Evolutionary conservation across 1,284 basidiomycete genomes (phyloP).

Genomic region (Moesziomyces globuligerus): DNA sequence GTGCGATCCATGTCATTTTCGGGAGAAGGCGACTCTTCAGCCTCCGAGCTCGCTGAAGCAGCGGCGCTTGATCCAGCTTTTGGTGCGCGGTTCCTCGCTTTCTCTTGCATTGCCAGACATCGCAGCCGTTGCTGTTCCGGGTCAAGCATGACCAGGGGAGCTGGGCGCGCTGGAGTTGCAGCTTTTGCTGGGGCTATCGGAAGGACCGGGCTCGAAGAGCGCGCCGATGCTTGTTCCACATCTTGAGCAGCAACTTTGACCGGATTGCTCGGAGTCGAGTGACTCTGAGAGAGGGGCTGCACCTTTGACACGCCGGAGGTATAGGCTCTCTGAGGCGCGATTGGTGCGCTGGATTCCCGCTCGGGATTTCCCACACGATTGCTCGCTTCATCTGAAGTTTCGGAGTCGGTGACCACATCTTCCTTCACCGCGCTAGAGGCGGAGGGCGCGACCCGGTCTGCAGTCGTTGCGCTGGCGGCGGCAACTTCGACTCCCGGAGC

Average conservation of each 20-base stretch:
- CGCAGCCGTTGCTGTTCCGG: constrained; percentile 40
- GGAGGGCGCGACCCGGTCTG: too few relatives aligned
- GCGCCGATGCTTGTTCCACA: constrained; percentile 4
- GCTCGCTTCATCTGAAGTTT: neutral
- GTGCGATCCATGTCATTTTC: constrained; percentile 1
- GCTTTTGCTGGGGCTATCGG: constrained; percentile 3
- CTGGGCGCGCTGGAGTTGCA: constrained; percentile 14
- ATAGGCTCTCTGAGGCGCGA: too few relatives aligned
- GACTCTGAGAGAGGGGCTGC: neutral
- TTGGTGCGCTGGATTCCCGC: too few relatives aligned
- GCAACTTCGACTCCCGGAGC: neutral
- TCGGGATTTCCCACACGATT: neutral
- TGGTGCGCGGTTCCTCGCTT: constrained; percentile 26
- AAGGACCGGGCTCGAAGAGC: constrained; percentile 25
- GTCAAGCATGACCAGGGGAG: constrained; percentile 24
- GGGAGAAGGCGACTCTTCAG: constrained; percentile 15
- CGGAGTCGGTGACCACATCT: neutral
- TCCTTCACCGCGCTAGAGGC: too few relatives aligned
- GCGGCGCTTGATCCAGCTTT: constrained; percentile 12
- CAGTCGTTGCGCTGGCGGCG: neutral
- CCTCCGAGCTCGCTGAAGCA: constrained; percentile 20
- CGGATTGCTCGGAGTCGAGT: constrained; percentile 2
- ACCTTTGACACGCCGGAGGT: too few relatives aligned
- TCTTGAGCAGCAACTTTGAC: neutral
- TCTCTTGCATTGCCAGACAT: constrained; percentile 49